Base-by-base conservation (phyloP, 805 yeast genomes). In the Helenozyma baotianmanensis region DNA sequence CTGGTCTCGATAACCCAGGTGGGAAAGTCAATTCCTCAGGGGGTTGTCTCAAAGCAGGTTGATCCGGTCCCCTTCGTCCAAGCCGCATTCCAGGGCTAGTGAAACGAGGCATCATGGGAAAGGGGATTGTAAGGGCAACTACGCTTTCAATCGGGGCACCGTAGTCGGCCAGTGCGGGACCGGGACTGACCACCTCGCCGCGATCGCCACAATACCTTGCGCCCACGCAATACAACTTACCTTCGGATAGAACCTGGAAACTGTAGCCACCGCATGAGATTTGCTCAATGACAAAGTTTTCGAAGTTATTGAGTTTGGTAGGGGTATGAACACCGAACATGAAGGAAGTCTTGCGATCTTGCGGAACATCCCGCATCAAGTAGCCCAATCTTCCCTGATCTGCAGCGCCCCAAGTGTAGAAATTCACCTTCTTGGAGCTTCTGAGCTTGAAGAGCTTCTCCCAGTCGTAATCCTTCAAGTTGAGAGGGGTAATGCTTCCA, bases 201-300 rank as follows among this genome's bases (percentile, higher is more conserved):
- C 14, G 22, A 4, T n/a, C 11, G 13, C 21, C 25, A 21, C 13
- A 9, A 14, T 22, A 29, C 3, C 25, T 36, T 8, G 44, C 33
- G 0, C 82, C 86, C 4, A 82, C 73, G 21, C 64, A 65, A 51
- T 65, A 80, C 5, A 82, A 49, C 4, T 69, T 59, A 1, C 89
- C 88, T 1, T 65, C 63, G 0, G 82, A 71, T 22, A 82, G 56
- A 2, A 82, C 58, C 31, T 77, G 76, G 39, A 79, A 76, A 4
- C 79, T 70, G 47, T 68, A 81, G 2, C 90, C 90, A 19, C 82
- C 82, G 7, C 79, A 77, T 15, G 73, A 62, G 1, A 81, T 59
- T 42, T 75, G 80, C 1, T 68, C 48, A 2, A 73, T 51, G 3
- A 58, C 42, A 15, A 50, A 41, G 3, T 58, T 49, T 4, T 60